A percentile compares a stretch with the other conserved stretches of the same genome.
phyloP scores from a whole-genome alignment of 306 rosid species.

The Vigna radiata region DNA sequence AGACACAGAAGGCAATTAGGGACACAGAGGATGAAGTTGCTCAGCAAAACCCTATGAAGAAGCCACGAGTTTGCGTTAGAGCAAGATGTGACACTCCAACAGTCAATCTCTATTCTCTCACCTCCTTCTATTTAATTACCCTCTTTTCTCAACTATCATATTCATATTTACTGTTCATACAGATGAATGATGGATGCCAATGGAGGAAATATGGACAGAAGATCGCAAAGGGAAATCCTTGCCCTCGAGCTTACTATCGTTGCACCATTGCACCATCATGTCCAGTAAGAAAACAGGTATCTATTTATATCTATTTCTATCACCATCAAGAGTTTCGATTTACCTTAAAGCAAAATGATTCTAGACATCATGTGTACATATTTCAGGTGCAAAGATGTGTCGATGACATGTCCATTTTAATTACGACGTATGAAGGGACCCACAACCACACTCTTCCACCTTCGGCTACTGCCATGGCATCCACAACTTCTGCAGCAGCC shows the following conservation, averaged over 20 bases:
- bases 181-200: constrained; percentile 98
- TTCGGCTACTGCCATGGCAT: constrained; percentile 94
- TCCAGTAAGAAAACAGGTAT: constrained; percentile 91
- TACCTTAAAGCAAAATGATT: no score
- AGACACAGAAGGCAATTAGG: constrained; percentile 50
- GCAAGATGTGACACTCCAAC: constrained; percentile 89
- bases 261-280: constrained; percentile 87
- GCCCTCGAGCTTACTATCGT: constrained; percentile 98
- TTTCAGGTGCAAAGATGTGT: constrained; percentile 90
- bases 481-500: constrained; percentile 94
- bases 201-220: constrained; percentile 99
- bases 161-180: not conserved
- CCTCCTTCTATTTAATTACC: not conserved
- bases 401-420: constrained; percentile 81
- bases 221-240: constrained; percentile 94
- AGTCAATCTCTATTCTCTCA: constrained; percentile 49
- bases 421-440: constrained; percentile 91
- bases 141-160: not conserved
- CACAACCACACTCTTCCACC: constrained; percentile 92
- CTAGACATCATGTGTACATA: not conserved
- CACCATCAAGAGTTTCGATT: no score
- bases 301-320: no score
- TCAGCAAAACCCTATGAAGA: constrained; percentile 68
- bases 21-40: constrained; percentile 69
- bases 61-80: constrained; percentile 88